Percentiles rank a stretch among this genome's conserved stretches.
Conservation (phyloP, 345 rosid genomes). For the Salix caprea region DNA sequence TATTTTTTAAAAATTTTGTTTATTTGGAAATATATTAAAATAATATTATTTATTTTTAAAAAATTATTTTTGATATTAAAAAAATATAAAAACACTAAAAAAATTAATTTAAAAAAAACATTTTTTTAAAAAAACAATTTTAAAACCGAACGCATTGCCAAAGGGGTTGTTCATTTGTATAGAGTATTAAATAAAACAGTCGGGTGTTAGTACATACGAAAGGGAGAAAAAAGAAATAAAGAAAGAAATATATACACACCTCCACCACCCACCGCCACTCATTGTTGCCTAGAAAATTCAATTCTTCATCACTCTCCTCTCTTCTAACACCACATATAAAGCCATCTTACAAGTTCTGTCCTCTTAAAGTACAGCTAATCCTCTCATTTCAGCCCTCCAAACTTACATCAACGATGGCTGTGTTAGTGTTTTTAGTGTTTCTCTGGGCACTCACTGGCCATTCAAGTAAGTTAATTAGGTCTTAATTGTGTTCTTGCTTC, state of each 20-base stretch:
- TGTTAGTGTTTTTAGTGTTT: constrained; percentile 42
- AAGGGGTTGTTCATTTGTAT: too few species aligned
- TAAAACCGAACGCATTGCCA: too few species aligned
- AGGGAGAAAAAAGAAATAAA: neutral
- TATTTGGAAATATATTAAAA: too few species aligned
- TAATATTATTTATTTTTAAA: too few species aligned
- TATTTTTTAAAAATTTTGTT: too few species aligned
- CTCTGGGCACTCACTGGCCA: constrained; percentile 47
- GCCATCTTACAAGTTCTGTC: neutral
- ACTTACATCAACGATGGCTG: constrained; percentile 48
- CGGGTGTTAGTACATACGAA: neutral
- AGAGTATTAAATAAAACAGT: neutral
- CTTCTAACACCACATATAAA: neutral
- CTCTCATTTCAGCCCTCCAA: neutral
- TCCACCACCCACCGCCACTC: constrained; percentile 23
- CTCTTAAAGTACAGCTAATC: neutral
- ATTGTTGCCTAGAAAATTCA: constrained; percentile 24
- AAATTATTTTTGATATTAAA: too few species aligned
- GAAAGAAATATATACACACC: constrained; percentile 11
- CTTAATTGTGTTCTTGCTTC: neutral
- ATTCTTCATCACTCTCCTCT: neutral
- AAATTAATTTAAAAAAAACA: too few species aligned
- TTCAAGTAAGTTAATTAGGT: constrained; percentile 54
- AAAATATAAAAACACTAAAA: too few species aligned
- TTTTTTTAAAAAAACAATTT: too few species aligned